Base-by-base conservation (phyloP, 768 basidiomycete genomes). In the Pleurotus pulmonarius region DNA sequence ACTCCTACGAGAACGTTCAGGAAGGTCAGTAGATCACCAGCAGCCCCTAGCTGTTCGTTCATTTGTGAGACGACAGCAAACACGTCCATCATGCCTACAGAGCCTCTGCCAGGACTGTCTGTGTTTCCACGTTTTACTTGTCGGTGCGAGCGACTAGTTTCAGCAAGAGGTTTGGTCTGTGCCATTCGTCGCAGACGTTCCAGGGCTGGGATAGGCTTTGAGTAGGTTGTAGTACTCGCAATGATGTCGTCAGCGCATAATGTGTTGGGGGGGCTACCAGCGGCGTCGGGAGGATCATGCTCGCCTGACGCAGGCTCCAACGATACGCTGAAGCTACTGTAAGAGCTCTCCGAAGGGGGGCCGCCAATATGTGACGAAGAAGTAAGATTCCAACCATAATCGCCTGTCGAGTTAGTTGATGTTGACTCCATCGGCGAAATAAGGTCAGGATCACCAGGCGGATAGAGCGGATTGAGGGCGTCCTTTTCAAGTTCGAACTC, bases 401-500 rank as follows among this genome's bases (percentile, higher is more conserved):
- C 8, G 37, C 51, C 38, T 12, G 6, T 0, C 2, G 34, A 38
- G 7, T 15, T 25, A 15, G 1, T 40, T 15, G 51, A 38, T 9
- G 51, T 40, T 12, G 58, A 56, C 1, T 4, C 38, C 13, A 51
- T 0, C 16, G 48, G 39, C 12, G 57, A 37, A 4, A 13, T 26
- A 49, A 53, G 51, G 15, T 40, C 48, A 11, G 56, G 34, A 5
- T 48, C 55, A 25, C 38, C 9, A 41, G 77, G 71, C 7, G 83
- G 83, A 65, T 87, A 87, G 3, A 91, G 69, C 0, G 91, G 90
- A 60, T 92, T 92, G 63, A 85, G 69, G 0, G 63, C 60, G 65
- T 92, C 91, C 26, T 73, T 69, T 65, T 91, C 90, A 20, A 91
- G 76, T 66, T 94, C 92, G 59, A 92, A 88, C 65, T 94, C 91